A percentile compares a stretch with the other conserved stretches of the same genome.
These are phyloP conservation scores for Eudorina sp. DNA, from an alignment of 139 green algal genomes.

Conservation along the genomic window DNA sequence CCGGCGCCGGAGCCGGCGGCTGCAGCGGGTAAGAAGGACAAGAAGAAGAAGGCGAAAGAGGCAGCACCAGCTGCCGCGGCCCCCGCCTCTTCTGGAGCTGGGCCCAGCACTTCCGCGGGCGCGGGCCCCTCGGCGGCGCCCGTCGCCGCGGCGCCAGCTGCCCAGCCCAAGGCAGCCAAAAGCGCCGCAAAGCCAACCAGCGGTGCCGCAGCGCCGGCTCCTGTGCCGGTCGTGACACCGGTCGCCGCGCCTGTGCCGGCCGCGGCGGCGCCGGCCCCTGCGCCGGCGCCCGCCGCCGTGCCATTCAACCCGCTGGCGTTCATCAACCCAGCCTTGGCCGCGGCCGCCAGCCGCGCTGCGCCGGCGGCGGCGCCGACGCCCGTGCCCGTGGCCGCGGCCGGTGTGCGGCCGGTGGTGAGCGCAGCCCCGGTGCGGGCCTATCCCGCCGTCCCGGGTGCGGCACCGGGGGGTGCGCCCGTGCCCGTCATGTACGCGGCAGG, in stretches of 20 bases:
- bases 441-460: not conserved
- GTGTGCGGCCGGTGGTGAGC: not conserved
- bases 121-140: not conserved
- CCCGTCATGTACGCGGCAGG: not conserved
- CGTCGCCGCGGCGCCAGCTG: not conserved
- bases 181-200: not conserved
- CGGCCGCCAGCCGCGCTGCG: not conserved
- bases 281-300: not conserved
- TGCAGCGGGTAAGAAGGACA: slow-evolving; percentile 8
- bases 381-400: not conserved
- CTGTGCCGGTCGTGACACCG: not conserved
- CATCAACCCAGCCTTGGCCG: slow-evolving; percentile 21
- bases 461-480: not conserved
- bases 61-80: not conserved
- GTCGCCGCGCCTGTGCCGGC: not conserved
- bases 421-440: not conserved
- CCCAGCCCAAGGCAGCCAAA: not conserved
- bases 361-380: not conserved
- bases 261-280: not conserved
- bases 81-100: too few species aligned
- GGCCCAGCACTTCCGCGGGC: not conserved
- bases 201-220: not conserved
- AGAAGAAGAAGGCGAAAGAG: slow-evolving; percentile 37
- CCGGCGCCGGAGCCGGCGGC: not conserved
- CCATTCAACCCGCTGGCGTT: not conserved